Evolutionary conservation across 1,284 basidiomycete species (phyloP).

Genomic region (Schizophyllum amplum): DNA sequence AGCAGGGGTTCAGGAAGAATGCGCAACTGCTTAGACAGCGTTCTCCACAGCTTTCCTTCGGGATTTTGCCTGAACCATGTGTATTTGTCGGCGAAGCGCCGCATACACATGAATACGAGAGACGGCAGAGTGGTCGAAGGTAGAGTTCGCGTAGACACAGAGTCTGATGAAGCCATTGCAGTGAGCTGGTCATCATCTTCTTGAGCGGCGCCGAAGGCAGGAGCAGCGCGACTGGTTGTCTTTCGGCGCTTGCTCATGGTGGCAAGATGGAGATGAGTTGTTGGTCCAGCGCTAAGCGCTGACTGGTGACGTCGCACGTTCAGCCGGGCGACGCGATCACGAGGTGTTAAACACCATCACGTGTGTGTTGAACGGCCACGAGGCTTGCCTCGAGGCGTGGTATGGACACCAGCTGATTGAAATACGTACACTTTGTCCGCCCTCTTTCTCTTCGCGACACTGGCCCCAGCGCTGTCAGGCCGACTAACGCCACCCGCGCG

Average conservation of each 20-base stretch:
- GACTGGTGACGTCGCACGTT: not conserved
- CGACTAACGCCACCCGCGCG: not conserved
- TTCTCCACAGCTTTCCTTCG: constrained; percentile 30
- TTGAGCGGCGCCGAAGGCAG: constrained; percentile 29
- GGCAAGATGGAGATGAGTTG: not conserved
- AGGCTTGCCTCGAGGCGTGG: not conserved
- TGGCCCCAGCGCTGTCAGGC: not conserved
- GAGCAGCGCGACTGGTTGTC: not conserved
- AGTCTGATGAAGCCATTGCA: constrained; percentile 37
- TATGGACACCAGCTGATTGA: not conserved
- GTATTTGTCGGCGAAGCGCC: constrained; percentile 37
- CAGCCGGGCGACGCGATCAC: not conserved
- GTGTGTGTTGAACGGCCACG: not conserved
- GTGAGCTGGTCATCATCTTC: constrained; percentile 30
- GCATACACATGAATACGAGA: constrained; percentile 41
- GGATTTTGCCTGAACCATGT: constrained; percentile 29
- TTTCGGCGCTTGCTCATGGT: not conserved
- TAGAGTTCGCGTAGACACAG: constrained; percentile 37
- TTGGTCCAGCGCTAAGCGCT: not conserved
- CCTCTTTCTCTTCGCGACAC: not conserved
- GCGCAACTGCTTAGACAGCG: constrained; percentile 32
- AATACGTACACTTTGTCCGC: not conserved
- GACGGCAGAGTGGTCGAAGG: constrained; percentile 28
- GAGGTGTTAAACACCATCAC: not conserved
- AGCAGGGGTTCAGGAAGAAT: constrained; percentile 44